These are phyloP conservation scores for Monilinia polystroma DNA, from an alignment of 2,329 filamentous ascomycete species.

Conservation along the genomic window DNA sequence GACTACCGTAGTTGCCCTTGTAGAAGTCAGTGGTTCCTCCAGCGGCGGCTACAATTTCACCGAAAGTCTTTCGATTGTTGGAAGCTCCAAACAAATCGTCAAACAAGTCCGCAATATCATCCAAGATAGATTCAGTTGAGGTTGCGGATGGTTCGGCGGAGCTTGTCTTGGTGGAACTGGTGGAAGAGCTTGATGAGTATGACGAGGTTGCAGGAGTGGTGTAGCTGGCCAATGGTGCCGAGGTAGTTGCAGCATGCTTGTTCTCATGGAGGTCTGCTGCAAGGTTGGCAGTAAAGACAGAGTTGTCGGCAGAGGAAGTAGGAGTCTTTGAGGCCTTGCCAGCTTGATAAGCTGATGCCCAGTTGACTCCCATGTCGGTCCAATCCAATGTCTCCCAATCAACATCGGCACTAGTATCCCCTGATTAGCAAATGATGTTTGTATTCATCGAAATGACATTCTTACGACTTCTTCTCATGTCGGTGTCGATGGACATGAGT, in stretches of 20 bases:
- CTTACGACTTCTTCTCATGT: slow-evolving; percentile 40
- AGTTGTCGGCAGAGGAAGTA: slow-evolving; percentile 12
- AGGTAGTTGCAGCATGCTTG: slow-evolving; percentile 7
- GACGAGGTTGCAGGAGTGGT: not conserved
- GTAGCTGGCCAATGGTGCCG: slow-evolving; percentile 8
- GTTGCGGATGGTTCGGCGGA: slow-evolving; percentile 14
- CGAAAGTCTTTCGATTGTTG: slow-evolving; percentile 32
- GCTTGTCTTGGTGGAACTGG: slow-evolving; percentile 8
- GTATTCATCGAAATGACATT: not conserved
- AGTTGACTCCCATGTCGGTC: slow-evolving; percentile 36
- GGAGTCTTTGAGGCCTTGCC: slow-evolving; percentile 26
- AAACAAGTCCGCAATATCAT: slow-evolving; percentile 24
- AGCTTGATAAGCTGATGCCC: slow-evolving; percentile 33
- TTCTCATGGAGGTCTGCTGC: not conserved
- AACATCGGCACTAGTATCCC: slow-evolving; percentile 20
- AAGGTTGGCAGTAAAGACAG: not conserved
- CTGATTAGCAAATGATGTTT: slow-evolving; percentile 22
- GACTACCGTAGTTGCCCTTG: slow-evolving; percentile 34
- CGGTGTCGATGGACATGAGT: slow-evolving; percentile 37
- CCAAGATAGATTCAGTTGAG: slow-evolving; percentile 4
- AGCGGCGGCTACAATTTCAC: slow-evolving; percentile 18
- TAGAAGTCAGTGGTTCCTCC: slow-evolving; percentile 24
- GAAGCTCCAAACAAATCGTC: slow-evolving; percentile 31
- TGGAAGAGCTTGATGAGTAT: not conserved
- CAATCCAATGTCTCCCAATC: slow-evolving; percentile 35